phyloP scores from a whole-genome alignment of 257 asterid genomes.

The Solanum clarkiae region DNA sequence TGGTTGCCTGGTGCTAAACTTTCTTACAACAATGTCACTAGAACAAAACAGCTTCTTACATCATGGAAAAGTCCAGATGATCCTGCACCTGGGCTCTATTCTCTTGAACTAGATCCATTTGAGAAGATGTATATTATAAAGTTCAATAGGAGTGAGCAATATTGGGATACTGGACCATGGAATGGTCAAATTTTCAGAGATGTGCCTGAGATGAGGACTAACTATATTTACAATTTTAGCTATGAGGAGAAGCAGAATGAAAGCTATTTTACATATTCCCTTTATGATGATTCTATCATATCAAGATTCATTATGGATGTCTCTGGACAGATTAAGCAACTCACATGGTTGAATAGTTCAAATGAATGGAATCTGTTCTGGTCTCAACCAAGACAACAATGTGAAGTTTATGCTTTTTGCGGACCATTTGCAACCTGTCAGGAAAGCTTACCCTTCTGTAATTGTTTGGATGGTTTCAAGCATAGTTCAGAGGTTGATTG shows the following conservation, averaged over 20 bases:
- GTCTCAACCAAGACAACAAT: constrained; percentile 31
- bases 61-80: constrained; percentile 73
- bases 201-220: constrained; percentile 33
- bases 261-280: constrained; percentile 28
- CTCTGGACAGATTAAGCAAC: constrained; percentile 32
- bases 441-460: constrained; percentile 16
- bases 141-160: constrained; percentile 32
- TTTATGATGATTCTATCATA: neutral
- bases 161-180: constrained; percentile 73
- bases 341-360: constrained; percentile 8
- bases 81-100: constrained; percentile 60
- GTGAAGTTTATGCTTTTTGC: constrained; percentile 36
- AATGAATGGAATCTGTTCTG: constrained; percentile 24
- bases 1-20: constrained; percentile 69
- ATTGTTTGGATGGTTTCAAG: constrained; percentile 25
- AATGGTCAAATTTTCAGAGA: constrained; percentile 37
- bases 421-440: constrained; percentile 32
- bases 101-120: constrained; percentile 46
- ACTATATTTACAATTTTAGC: constrained; percentile 16
- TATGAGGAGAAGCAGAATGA: constrained; percentile 16
- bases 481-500: constrained; percentile 10
- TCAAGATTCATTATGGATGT: constrained; percentile 31
- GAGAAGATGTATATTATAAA: constrained; percentile 30
- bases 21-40: constrained; percentile 36
- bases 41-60: constrained; percentile 29